A percentile compares a stretch with the other conserved stretches of the same genome.
These are phyloP conservation scores for Filobasidium floriforme DNA, from an alignment of 768 basidiomycete species.

Conservation along the genomic window DNA sequence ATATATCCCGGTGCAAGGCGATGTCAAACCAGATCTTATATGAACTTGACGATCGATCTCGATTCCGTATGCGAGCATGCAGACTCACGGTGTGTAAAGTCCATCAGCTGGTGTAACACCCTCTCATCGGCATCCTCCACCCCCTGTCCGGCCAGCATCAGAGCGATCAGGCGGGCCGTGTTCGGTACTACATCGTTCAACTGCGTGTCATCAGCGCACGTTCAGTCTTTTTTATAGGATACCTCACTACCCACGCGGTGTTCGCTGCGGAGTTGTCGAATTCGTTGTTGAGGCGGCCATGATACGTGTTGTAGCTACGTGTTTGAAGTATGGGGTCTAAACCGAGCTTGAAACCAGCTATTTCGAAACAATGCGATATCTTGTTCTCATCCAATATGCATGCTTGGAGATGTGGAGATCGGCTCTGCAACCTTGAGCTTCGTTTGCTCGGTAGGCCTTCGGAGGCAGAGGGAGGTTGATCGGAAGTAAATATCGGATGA, in stretches of 20 bases:
- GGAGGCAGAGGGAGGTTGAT: too few species aligned
- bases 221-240: background rate
- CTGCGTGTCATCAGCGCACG: too few species aligned
- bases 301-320: background rate
- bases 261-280: background rate
- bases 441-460: too few species aligned
- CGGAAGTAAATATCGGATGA: too few species aligned
- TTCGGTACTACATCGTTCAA: constrained; percentile 39
- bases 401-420: too few species aligned
- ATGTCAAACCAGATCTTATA: too few species aligned
- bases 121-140: constrained; percentile 48
- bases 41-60: background rate
- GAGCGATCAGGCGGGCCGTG: constrained; percentile 47
- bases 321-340: too few species aligned
- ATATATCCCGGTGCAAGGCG: background rate
- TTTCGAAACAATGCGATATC: too few species aligned
- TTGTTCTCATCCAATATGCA: too few species aligned
- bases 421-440: too few species aligned
- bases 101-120: constrained; percentile 48
- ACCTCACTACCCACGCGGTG: background rate
- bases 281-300: background rate
- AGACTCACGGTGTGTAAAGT: constrained; percentile 48
- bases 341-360: too few species aligned
- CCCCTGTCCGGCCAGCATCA: constrained; percentile 47
- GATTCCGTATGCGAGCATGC: too few species aligned